Conservation (phyloP, 768 basidiomycete species). For the Daedaleopsis nitida region DNA sequence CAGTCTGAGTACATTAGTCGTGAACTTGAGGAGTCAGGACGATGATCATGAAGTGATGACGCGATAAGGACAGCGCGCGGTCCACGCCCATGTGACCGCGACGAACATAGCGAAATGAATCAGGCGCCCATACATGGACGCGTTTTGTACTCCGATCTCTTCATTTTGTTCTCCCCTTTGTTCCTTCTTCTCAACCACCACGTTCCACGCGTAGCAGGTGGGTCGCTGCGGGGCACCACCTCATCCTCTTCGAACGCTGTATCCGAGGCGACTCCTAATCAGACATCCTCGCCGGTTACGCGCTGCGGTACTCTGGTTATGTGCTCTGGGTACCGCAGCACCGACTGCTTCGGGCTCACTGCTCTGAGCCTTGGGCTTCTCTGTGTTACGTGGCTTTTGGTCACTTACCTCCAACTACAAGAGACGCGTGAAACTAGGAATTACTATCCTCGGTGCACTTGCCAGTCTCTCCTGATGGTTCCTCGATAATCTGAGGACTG, state of each 20-base stretch:
- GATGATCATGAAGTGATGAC: neutral
- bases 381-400: too few species aligned
- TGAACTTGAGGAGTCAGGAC: too few species aligned
- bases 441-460: too few species aligned
- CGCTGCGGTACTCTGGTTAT: too few species aligned
- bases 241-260: neutral
- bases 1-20: too few species aligned
- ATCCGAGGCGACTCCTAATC: neutral
- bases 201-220: neutral
- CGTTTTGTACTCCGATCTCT: conserved; percentile 4
- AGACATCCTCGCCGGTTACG: neutral
- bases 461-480: too few species aligned
- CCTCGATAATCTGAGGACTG: too few species aligned
- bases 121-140: conserved; percentile 6
- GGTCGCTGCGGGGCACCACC: neutral
- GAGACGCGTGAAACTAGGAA: too few species aligned
- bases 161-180: neutral
- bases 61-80: neutral
- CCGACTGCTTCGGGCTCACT: neutral
- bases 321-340: neutral
- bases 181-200: neutral
- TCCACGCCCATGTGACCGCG: conserved; percentile 20
- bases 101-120: conserved; percentile 15
- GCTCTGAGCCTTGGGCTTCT: too few species aligned
- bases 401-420: too few species aligned